These are phyloP conservation scores for Lentinula raphanica DNA, from an alignment of 768 basidiomycete genomes.

Conservation along the genomic window DNA sequence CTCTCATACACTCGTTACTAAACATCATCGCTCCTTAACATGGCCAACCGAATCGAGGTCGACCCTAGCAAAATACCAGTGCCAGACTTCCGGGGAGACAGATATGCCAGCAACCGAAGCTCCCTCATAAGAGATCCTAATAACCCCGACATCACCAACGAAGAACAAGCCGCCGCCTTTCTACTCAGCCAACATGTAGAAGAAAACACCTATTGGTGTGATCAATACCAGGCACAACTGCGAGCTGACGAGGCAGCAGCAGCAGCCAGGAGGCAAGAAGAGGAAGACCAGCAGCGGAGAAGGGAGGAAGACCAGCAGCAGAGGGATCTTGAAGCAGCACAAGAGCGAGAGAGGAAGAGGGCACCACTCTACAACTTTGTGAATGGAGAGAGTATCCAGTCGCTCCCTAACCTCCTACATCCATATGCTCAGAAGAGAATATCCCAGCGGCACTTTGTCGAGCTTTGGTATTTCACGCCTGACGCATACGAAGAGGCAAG, in stretches of 20 bases:
- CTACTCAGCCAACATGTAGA: neutral
- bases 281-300: neutral
- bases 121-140: neutral
- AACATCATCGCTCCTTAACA: no score
- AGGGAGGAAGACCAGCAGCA: conserved; percentile 12
- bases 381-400: neutral
- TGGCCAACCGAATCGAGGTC: neutral
- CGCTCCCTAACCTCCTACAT: neutral
- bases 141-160: neutral
- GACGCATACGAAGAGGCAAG: conserved; percentile 2
- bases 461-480: conserved; percentile 6
- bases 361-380: neutral
- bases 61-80: neutral
- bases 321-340: conserved; percentile 12
- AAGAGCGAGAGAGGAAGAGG: conserved; percentile 12
- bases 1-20: no score
- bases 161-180: conserved; percentile 10
- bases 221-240: neutral
- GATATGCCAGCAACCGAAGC: neutral
- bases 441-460: neutral
- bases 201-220: neutral
- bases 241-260: neutral
- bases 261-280: conserved; percentile 19
- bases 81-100: conserved; percentile 1
- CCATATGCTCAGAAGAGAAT: conserved; percentile 5